Evolutionary conservation across 2,329 filamentous ascomycete species (phyloP).

Genomic region (Colletotrichum costaricense): DNA sequence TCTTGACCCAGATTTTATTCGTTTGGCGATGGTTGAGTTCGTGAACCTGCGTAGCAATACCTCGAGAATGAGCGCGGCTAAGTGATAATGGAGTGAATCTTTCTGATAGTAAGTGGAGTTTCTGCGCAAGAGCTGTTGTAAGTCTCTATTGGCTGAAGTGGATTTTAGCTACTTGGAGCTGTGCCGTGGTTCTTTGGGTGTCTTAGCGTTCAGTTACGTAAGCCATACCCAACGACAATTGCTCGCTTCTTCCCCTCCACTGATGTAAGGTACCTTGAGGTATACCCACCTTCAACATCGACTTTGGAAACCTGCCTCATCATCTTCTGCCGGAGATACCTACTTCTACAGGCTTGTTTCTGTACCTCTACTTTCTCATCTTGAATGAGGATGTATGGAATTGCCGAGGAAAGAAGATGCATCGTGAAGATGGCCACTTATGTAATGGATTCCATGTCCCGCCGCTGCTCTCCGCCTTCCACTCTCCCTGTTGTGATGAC

Average conservation of each 20-base stretch:
- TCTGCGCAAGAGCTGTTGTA: conserved; percentile 19
- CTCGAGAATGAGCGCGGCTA: neutral
- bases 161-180: conserved; percentile 6
- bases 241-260: neutral
- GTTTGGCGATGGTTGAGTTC: neutral
- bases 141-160: conserved; percentile 24
- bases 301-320: neutral
- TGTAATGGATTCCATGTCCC: neutral
- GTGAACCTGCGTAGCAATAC: neutral
- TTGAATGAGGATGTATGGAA: no score
- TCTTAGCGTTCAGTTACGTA: neutral
- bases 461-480: neutral
- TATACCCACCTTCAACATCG: no score
- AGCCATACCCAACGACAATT: neutral
- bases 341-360: neutral
- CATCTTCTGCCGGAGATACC: neutral
- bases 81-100: conserved; percentile 17
- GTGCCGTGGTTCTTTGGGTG: neutral
- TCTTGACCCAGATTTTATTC: conserved; percentile 49
- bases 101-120: conserved; percentile 24
- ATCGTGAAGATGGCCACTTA: neutral
- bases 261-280: neutral
- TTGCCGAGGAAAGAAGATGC: neutral
- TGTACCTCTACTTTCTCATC: neutral
- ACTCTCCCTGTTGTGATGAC: neutral